Evolutionary conservation across 441 rosid genomes (phyloP), one percentile per base, ranked within the genome.

Genomic region (Syzygium syzygioides): DNA sequence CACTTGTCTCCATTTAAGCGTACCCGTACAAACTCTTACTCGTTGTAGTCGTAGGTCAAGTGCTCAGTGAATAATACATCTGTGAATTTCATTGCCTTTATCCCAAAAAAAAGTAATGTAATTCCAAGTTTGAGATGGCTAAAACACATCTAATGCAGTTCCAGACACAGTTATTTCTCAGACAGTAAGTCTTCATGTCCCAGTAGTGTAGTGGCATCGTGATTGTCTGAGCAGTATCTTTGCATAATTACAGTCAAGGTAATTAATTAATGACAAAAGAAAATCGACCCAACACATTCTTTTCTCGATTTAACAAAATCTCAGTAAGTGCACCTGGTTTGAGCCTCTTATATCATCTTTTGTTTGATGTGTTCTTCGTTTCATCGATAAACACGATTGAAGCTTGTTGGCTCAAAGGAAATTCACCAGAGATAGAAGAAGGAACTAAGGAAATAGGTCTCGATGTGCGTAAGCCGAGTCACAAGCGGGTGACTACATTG

Each of bases 211-310:
- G 71, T 0, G 71, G 32, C 71, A 62, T n/a, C 0, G 71, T 14
- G 71, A 62, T 62, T 17, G 71, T 62, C 32, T n/a, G 34, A n/a
- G 71, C 71, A 62, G 4, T 1, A 62, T 14, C 71, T 10, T 5
- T 13, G 71, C 71, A 62, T n/a, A 14, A n/a, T 0, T 62, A 62
- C 11, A 17, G 76, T 0, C 23, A 4, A 30, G 41, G 41, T 66
- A 66, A 66, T 66, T 14, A 34, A 66, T 64, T 1, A 7, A 64
- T 30, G 76, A 64, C 76, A 30, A 30, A 30, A 30, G 76, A 34
- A 64, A 30, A 64, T 64, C 5, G 12, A 15, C 19, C 23, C 12
- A 17, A 15, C 76, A 0, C 41, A 0, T 30, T 64, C 1, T 2
- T 64, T 64, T 30, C 18, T 64, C 37, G 30, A 30, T 64, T 30